Percentiles rank a stretch among this genome's conserved stretches.
These are phyloP conservation scores for Phialophora expanda DNA, from an alignment of 2,329 filamentous ascomycete genomes.

Conservation along the genomic window DNA sequence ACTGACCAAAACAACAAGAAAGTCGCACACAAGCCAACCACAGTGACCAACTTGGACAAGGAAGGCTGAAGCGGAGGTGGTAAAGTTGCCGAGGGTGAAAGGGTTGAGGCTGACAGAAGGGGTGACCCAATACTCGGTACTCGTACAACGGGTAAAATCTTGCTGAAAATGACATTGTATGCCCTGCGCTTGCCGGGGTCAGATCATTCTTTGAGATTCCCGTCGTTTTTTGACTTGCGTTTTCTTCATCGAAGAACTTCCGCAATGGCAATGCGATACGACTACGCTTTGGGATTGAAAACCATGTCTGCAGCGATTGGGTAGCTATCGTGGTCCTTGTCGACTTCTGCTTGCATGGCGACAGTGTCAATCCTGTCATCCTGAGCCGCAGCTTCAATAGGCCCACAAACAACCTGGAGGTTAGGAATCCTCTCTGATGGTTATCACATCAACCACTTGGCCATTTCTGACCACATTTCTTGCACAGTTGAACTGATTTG, in stretches of 20 bases:
- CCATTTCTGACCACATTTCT: constrained; percentile 57
- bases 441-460: constrained; percentile 43
- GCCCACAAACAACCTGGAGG: constrained; percentile 41
- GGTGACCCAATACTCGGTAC: too few species aligned
- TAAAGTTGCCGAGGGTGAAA: background rate
- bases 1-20: constrained; percentile 37
- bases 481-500: constrained; percentile 56
- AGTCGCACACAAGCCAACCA: constrained; percentile 34
- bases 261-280: background rate
- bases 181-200: background rate
- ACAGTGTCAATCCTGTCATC: constrained; percentile 51
- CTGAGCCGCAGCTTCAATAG: constrained; percentile 52
- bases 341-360: constrained; percentile 54
- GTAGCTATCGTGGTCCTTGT: constrained; percentile 54
- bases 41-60: constrained; percentile 33
- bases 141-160: too few species aligned
- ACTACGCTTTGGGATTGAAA: too few species aligned
- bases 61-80: constrained; percentile 11
- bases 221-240: background rate
- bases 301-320: constrained; percentile 42
- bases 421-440: constrained; percentile 36
- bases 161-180: background rate
- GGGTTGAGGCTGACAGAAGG: background rate
- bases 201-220: background rate
- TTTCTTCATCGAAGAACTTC: background rate